phyloP scores from a whole-genome alignment of 164 flowering plant genomes.

The Akebia trifoliata region DNA sequence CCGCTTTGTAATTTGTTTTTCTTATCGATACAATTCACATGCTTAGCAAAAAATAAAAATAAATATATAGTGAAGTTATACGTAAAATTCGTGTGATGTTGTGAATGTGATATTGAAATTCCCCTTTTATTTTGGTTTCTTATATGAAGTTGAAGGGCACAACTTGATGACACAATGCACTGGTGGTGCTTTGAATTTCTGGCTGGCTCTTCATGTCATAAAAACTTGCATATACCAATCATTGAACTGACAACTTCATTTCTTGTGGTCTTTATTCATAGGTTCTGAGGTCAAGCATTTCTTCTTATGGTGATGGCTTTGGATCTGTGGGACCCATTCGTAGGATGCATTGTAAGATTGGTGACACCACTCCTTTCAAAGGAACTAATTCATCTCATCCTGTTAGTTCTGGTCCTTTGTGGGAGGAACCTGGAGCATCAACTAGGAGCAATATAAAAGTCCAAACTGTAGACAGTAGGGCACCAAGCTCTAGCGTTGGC shows the following conservation, averaged over 20 bases:
- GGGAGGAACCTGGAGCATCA: slow-evolving; percentile 27
- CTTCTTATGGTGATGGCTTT: slow-evolving; percentile 26
- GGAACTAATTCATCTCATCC: slow-evolving; percentile 30
- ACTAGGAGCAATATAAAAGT: slow-evolving; percentile 26
- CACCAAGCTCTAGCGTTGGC: slow-evolving; percentile 20
- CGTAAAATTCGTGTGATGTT: no score
- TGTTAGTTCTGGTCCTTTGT: slow-evolving; percentile 15
- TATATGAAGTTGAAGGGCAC: no score
- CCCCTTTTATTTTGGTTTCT: no score
- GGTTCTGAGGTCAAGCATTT: slow-evolving; percentile 27
- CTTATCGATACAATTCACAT: no score
- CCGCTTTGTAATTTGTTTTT: no score
- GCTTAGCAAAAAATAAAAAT: no score
- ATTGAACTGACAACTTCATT: slow-evolving; percentile 4
- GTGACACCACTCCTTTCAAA: slow-evolving; percentile 30
- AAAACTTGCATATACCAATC: background rate
- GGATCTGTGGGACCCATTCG: slow-evolving; percentile 78
- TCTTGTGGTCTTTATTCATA: slow-evolving; percentile 8
- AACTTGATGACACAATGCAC: no score
- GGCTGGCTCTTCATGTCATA: background rate
- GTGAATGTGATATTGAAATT: no score
- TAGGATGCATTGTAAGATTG: slow-evolving; percentile 36
- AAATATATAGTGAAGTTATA: no score
- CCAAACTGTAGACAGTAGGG: slow-evolving; percentile 21
- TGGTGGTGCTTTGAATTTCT: background rate